Evolutionary conservation across 257 asterid genomes (phyloP).

Genomic region (Orobanche coerulescens): DNA sequence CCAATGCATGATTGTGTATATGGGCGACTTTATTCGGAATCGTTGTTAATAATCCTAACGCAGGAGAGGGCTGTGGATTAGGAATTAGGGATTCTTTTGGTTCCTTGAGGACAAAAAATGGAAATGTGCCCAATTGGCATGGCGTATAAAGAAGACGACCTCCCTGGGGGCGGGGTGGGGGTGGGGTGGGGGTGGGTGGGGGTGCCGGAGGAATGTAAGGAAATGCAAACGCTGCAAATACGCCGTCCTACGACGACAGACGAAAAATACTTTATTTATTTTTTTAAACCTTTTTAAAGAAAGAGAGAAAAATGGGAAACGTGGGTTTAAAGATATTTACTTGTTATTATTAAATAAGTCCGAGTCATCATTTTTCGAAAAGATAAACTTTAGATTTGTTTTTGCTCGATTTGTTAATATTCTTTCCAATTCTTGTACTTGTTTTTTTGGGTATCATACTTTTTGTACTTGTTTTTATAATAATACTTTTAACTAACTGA

Average conservation of each 20-base stretch:
- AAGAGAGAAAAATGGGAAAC: not conserved
- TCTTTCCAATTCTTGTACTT: too few species aligned
- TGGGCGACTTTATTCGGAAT: not conserved
- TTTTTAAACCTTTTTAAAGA: not conserved
- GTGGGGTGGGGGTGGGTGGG: too few species aligned
- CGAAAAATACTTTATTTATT: not conserved
- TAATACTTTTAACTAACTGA: too few species aligned
- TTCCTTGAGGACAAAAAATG: slow-evolving; percentile 10
- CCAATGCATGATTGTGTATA: slow-evolving; percentile 39
- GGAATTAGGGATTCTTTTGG: not conserved
- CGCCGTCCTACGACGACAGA: not conserved
- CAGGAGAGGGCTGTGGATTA: not conserved
- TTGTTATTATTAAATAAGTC: slow-evolving; percentile 7
- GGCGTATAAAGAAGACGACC: slow-evolving; percentile 15
- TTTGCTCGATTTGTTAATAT: too few species aligned
- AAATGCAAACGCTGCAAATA: slow-evolving; percentile 16
- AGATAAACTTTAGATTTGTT: too few species aligned
- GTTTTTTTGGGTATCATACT: too few species aligned
- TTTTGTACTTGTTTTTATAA: too few species aligned
- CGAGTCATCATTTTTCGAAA: too few species aligned
- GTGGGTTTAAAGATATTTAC: not conserved
- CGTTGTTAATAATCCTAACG: not conserved
- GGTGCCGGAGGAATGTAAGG: not conserved
- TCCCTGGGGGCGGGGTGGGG: too few species aligned
- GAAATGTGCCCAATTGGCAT: slow-evolving; percentile 12